These are phyloP conservation scores for Septoria petroselini DNA, from an alignment of 2,329 filamentous ascomycete genomes.

Conservation along the genomic window DNA sequence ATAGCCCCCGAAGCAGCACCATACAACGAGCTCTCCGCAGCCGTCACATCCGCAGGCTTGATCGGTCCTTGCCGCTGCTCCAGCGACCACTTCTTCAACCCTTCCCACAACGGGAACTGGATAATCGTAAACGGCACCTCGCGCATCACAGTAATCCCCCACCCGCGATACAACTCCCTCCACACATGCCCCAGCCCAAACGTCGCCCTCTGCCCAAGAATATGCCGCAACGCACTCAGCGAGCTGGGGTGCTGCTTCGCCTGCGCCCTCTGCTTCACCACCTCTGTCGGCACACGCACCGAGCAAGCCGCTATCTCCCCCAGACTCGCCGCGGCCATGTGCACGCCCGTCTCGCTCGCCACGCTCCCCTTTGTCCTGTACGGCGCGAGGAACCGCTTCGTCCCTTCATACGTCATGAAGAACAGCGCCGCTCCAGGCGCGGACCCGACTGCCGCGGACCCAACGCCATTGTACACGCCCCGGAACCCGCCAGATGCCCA, in stretches of 20 bases:
- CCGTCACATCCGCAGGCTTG: conserved; percentile 57
- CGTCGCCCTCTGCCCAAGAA: conserved; percentile 49
- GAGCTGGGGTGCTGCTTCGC: conserved; percentile 75
- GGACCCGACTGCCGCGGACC: conserved; percentile 82
- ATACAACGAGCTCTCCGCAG: conserved; percentile 76
- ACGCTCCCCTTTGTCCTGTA: conserved; percentile 1
- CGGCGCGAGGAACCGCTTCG: conserved; percentile 27
- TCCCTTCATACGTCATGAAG: conserved; percentile 55
- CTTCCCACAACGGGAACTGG: conserved; percentile 97
- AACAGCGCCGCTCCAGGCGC: conserved; percentile 94
- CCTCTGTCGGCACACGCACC: conserved; percentile 89
- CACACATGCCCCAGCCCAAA: conserved; percentile 59
- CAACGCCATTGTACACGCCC: conserved; percentile 90
- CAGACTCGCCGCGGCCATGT: conserved; percentile 81
- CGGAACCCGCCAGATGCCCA: conserved; percentile 80
- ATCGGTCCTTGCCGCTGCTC: conserved; percentile 32
- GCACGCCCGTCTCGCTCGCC: conserved; percentile 44
- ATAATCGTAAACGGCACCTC: conserved; percentile 97
- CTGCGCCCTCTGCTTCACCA: conserved; percentile 95
- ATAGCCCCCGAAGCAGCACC: conserved; percentile 80
- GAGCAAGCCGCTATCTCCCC: conserved; percentile 92
- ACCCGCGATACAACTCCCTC: conserved; percentile 85
- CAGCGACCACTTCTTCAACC: conserved; percentile 71
- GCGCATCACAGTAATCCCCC: conserved; percentile 85
- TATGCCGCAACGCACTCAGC: conserved; percentile 64